These are phyloP conservation scores for Podila epicladia DNA, from an alignment of 192 early-diverging fungal species.

Conservation along the genomic window DNA sequence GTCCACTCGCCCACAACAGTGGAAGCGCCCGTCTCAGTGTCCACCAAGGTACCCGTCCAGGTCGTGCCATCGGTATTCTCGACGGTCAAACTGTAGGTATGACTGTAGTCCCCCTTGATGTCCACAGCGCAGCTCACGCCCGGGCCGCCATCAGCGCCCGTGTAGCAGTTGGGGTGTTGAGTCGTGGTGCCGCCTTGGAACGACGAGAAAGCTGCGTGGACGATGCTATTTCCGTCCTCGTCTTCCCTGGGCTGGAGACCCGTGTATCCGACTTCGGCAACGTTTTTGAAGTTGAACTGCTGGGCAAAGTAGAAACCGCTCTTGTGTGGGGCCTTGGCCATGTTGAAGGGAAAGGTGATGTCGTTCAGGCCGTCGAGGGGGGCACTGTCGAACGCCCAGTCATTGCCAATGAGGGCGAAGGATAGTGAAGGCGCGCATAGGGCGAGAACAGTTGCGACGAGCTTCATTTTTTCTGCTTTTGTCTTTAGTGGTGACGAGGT, in stretches of 20 bases:
- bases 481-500: too few species aligned
- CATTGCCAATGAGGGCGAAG: constrained; percentile 16
- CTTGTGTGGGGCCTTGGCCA: constrained; percentile 31
- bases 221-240: constrained; percentile 5
- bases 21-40: not conserved
- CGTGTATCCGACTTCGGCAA: constrained; percentile 2
- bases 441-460: constrained; percentile 7
- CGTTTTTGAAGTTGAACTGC: constrained; percentile 17
- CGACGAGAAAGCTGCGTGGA: constrained; percentile 23
- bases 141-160: constrained; percentile 14
- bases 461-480: not conserved
- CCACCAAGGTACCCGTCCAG: constrained; percentile 23
- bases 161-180: constrained; percentile 5
- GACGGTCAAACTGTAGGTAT: constrained; percentile 8
- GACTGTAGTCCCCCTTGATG: constrained; percentile 11
- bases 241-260: constrained; percentile 24
- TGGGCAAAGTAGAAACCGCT: constrained; percentile 27
- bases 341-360: constrained; percentile 34
- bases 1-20: constrained; percentile 18
- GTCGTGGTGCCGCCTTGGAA: constrained; percentile 16
- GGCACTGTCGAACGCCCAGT: constrained; percentile 6
- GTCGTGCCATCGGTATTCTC: constrained; percentile 11
- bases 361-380: constrained; percentile 13
- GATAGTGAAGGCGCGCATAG: constrained; percentile 12
- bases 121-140: constrained; percentile 25